These are phyloP conservation scores for Clavaria fumosa DNA, from an alignment of 768 basidiomycete species.

Conservation along the genomic window DNA sequence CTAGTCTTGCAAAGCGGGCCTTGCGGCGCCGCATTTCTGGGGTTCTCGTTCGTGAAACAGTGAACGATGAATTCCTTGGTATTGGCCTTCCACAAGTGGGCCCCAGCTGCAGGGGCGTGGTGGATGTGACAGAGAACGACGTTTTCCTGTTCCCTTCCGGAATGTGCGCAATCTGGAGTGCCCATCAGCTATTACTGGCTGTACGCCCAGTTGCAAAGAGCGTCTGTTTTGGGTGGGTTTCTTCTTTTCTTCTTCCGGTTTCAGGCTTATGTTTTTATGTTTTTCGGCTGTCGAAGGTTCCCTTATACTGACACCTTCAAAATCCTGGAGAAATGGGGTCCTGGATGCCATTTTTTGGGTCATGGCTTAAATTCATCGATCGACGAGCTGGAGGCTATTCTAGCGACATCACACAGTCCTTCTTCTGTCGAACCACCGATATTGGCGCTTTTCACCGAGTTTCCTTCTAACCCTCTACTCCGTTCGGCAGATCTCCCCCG, in stretches of 20 bases:
- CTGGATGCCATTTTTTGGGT: conserved; percentile 82
- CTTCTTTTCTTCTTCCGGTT: not conserved
- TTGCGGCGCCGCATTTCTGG: conserved; percentile 84
- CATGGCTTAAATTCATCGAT: conserved; percentile 64
- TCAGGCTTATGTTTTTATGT: not conserved
- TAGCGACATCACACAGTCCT: conserved; percentile 28
- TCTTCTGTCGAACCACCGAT: conserved; percentile 40
- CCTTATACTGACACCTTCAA: conserved; percentile 94
- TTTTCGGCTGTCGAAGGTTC: conserved; percentile 37
- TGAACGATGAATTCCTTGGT: conserved; percentile 44
- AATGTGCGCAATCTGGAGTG: conserved; percentile 91
- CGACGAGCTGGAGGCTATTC: conserved; percentile 48
- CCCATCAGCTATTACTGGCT: conserved; percentile 55
- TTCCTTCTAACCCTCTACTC: conserved; percentile 90
- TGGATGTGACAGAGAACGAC: conserved; percentile 64
- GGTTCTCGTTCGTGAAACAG: no score
- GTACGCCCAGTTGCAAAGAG: conserved; percentile 55
- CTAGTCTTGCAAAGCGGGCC: conserved; percentile 70
- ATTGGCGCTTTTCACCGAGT: conserved; percentile 79
- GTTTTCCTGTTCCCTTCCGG: conserved; percentile 81
- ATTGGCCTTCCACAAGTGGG: conserved; percentile 33
- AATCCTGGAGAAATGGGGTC: conserved; percentile 90
- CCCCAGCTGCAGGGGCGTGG: conserved; percentile 53
- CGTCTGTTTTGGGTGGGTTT: conserved; percentile 79
- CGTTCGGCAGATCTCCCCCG: conserved; percentile 67